phyloP scores from a whole-genome alignment of 2,329 filamentous ascomycete species.

The Sclerotinia trifoliorum region DNA sequence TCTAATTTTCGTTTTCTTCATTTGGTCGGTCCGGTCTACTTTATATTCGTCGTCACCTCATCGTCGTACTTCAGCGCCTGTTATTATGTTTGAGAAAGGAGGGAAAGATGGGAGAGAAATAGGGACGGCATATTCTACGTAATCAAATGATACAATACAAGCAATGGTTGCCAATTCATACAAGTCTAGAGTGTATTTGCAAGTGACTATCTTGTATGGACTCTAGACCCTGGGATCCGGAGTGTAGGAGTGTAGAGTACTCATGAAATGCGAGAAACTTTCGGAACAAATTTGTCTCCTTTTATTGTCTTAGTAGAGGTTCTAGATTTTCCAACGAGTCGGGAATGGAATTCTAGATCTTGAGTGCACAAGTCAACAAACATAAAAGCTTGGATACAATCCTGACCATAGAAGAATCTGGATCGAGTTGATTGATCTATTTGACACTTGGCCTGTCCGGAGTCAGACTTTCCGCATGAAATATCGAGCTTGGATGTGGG shows the following conservation, averaged over 20 bases:
- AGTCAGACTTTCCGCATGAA: background rate
- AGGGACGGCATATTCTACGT: slow-evolving; percentile 30
- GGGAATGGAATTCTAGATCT: slow-evolving; percentile 1
- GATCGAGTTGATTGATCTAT: background rate
- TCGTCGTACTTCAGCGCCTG: slow-evolving; percentile 27
- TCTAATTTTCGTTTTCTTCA: slow-evolving; percentile 27
- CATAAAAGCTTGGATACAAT: slow-evolving; percentile 20
- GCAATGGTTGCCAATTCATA: slow-evolving; percentile 10
- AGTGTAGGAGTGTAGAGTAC: background rate
- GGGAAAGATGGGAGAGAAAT: slow-evolving; percentile 15
- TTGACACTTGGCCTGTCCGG: background rate
- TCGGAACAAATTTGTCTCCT: background rate
- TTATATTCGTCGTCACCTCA: slow-evolving; percentile 19
- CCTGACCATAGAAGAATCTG: slow-evolving; percentile 11
- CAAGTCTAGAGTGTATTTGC: background rate
- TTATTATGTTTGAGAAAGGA: slow-evolving; percentile 22
- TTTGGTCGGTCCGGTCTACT: slow-evolving; percentile 21
- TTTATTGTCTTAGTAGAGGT: background rate
- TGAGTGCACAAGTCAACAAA: slow-evolving; percentile 12
- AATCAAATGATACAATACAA: slow-evolving; percentile 28
- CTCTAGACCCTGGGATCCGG: background rate
- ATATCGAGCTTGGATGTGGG: slow-evolving; percentile 10
- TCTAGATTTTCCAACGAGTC: slow-evolving; percentile 1
- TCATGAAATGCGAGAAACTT: background rate
- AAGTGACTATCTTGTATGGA: background rate